A percentile compares a stretch with the other conserved stretches of the same genome.
Conservation (phyloP, 2,329 filamentous ascomycete genomes). For the Orbilia quercus region DNA sequence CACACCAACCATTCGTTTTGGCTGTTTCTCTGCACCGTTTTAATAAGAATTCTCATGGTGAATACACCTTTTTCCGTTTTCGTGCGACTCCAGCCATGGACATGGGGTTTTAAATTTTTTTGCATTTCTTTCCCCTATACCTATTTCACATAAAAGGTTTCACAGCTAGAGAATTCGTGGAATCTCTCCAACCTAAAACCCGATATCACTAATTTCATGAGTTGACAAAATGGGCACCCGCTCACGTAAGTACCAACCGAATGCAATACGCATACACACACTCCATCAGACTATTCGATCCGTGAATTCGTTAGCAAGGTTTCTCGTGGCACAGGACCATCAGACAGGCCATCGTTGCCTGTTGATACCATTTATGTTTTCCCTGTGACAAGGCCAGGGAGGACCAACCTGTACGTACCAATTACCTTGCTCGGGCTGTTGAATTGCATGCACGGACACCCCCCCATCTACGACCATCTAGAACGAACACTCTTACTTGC, state of each 20-base stretch:
- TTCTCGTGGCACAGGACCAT: conserved; percentile 12
- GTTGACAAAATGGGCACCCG: background rate
- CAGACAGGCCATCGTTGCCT: conserved; percentile 18
- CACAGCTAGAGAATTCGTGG: background rate
- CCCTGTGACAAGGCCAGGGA: conserved; percentile 26
- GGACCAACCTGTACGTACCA: no score
- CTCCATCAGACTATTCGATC: background rate
- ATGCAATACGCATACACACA: conserved; percentile 6
- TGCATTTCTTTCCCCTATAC: background rate
- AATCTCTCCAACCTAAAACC: conserved; percentile 8
- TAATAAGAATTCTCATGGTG: background rate
- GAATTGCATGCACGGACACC: conserved; percentile 25
- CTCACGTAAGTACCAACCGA: background rate
- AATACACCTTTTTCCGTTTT: conserved; percentile 34
- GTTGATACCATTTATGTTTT: conserved; percentile 11
- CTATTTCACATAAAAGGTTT: background rate
- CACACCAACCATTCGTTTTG: conserved; percentile 14
- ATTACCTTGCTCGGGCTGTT: conserved; percentile 29
- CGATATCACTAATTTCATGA: conserved; percentile 15
- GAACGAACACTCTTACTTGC: conserved; percentile 5
- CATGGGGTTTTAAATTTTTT: conserved; percentile 11
- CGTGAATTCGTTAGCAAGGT: background rate
- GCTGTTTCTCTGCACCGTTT: background rate
- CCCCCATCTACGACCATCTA: conserved; percentile 27
- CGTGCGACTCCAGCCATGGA: background rate